phyloP scores from a whole-genome alignment of 441 rosid genomes.

The Eutrema salsugineum region DNA sequence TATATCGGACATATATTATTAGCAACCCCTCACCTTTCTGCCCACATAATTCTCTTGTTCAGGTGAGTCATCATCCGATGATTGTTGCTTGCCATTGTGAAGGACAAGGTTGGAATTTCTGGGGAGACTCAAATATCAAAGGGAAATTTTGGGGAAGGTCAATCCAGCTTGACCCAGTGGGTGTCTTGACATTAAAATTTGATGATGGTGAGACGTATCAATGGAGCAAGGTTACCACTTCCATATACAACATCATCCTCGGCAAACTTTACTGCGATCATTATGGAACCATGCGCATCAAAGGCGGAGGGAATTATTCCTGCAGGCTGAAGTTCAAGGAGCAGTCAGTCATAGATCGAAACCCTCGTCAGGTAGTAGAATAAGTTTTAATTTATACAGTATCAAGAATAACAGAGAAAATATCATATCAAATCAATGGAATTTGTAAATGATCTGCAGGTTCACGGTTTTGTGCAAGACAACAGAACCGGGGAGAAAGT shows the following conservation, averaged over 20 bases:
- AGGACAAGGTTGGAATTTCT: conserved; percentile 97
- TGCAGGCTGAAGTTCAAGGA: conserved; percentile 96
- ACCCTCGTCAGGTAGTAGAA: conserved; percentile 82
- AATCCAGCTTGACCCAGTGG: conserved; percentile 98
- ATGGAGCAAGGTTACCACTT: conserved; percentile 98
- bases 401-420: neutral
- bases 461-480: conserved; percentile 96
- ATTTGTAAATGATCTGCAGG: conserved; percentile 39
- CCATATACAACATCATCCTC: conserved; percentile 90
- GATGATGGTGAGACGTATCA: conserved; percentile 85
- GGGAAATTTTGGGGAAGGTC: conserved; percentile 99
- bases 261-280: conserved; percentile 95
- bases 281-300: conserved; percentile 93
- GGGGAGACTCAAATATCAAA: conserved; percentile 96
- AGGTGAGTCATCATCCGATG: conserved; percentile 99
- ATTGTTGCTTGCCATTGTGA: conserved; percentile 96
- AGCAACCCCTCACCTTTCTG: neutral
- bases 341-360: conserved; percentile 93
- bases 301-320: conserved; percentile 70
- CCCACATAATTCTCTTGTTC: conserved; percentile 26
- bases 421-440: neutral
- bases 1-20: neutral
- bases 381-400: neutral
- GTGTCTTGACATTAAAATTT: conserved; percentile 72
- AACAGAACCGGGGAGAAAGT: conserved; percentile 93